These are phyloP conservation scores for Penicillium brasilianum DNA, from an alignment of 2,329 filamentous ascomycete genomes.

Conservation along the genomic window DNA sequence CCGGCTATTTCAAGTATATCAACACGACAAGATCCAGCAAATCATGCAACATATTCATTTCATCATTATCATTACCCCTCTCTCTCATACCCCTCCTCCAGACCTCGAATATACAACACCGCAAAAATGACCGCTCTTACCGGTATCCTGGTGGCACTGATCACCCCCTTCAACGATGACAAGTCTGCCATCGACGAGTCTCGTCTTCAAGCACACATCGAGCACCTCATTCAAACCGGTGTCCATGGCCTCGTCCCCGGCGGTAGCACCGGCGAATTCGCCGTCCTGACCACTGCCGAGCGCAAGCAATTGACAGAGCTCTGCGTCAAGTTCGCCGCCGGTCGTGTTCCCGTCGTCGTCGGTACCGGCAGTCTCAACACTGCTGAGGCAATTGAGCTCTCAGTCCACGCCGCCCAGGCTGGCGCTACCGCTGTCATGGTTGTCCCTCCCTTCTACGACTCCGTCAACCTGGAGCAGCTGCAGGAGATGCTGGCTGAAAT, in stretches of 20 bases:
- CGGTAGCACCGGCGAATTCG: conserved; percentile 59
- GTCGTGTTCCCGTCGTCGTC: conserved; percentile 35
- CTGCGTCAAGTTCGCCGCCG: conserved; percentile 34
- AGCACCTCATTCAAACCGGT: conserved; percentile 52
- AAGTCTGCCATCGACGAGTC: conserved; percentile 47
- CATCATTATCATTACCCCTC: neutral
- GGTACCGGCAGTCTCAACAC: conserved; percentile 53
- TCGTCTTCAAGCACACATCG: conserved; percentile 52
- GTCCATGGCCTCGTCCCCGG: conserved; percentile 58
- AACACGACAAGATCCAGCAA: conserved; percentile 1
- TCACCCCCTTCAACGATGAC: conserved; percentile 55
- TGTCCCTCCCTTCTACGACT: conserved; percentile 58
- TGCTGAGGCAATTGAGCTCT: conserved; percentile 48
- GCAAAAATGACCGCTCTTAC: conserved; percentile 27
- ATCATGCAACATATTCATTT: neutral
- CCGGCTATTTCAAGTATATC: conserved; percentile 18
- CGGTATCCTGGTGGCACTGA: conserved; percentile 57
- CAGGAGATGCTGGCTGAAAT: conserved; percentile 50
- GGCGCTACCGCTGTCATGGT: conserved; percentile 55
- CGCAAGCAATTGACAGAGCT: conserved; percentile 52
- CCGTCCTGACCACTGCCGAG: conserved; percentile 50
- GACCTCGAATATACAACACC: neutral
- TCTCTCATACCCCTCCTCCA: neutral
- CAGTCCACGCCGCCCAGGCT: conserved; percentile 45
- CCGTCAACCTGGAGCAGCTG: conserved; percentile 48